Evolutionary conservation across 2,329 filamentous ascomycete species (phyloP).

Genomic region (Nannizziopsis barbatae): DNA sequence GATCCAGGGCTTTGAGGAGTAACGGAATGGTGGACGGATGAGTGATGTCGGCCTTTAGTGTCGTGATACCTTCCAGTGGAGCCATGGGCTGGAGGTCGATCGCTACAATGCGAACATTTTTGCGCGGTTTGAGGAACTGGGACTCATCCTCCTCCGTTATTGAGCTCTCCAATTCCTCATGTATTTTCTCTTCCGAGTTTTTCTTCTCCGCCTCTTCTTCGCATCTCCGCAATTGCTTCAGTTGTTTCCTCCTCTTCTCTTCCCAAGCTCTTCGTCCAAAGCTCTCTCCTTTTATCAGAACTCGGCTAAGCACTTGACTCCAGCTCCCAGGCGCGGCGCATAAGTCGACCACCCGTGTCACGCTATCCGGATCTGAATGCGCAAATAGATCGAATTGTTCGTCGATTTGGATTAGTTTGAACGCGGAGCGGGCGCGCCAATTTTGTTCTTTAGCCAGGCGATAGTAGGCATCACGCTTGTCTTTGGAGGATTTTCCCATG

Average conservation of each 20-base stretch:
- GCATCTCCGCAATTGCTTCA: constrained; percentile 20
- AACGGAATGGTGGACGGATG: constrained; percentile 90
- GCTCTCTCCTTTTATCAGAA: constrained; percentile 85
- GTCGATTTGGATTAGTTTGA: constrained; percentile 93
- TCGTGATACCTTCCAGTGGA: constrained; percentile 82
- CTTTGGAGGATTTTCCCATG: constrained; percentile 97
- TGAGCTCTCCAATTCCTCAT: constrained; percentile 22
- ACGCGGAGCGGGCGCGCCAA: constrained; percentile 90
- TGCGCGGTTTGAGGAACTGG: constrained; percentile 39
- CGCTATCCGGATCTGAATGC: constrained; percentile 48
- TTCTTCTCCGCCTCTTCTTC: constrained; percentile 24
- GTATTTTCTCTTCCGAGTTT: background rate
- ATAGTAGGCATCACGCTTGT: constrained; percentile 97
- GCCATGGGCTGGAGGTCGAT: constrained; percentile 96
- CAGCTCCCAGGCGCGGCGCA: constrained; percentile 94
- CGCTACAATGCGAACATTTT: constrained; percentile 83
- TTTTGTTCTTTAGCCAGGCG: constrained; percentile 96
- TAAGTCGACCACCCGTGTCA: constrained; percentile 86
- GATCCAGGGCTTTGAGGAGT: constrained; percentile 72
- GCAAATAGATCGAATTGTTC: constrained; percentile 90
- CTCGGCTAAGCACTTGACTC: constrained; percentile 90
- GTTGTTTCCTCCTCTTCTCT: constrained; percentile 60
- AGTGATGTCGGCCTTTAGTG: constrained; percentile 88
- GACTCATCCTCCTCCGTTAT: constrained; percentile 21
- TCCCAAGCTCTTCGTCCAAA: constrained; percentile 81